Conservation (phyloP, 495 filamentous ascomycete species). For the Bacidia gigantensis region DNA sequence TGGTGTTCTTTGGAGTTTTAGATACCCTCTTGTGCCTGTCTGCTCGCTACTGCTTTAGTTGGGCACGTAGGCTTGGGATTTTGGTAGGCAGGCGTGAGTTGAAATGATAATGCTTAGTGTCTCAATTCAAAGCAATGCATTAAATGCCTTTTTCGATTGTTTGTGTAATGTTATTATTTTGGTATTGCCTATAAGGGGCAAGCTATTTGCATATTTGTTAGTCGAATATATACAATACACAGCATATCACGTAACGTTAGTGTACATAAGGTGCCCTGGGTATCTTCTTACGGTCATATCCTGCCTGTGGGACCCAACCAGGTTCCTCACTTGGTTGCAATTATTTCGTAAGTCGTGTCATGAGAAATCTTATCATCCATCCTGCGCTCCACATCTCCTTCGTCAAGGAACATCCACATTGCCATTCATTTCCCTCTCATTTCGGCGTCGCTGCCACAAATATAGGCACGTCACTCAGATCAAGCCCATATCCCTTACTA, state of each 20-base stretch:
- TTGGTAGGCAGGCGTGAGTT: neutral
- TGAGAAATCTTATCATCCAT: too few relatives aligned
- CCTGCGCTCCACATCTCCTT: too few relatives aligned
- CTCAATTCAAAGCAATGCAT: neutral
- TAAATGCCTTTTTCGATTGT: neutral
- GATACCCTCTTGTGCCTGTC: neutral
- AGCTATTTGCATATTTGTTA: too few relatives aligned
- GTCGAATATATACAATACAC: too few relatives aligned
- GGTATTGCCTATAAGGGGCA: neutral
- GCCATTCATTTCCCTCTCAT: neutral
- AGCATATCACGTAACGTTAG: too few relatives aligned
- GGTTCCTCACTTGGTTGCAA: neutral
- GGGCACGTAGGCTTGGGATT: too few relatives aligned
- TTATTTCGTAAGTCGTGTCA: neutral
- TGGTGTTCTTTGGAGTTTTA: neutral
- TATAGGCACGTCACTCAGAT: conserved; percentile 29
- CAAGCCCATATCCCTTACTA: conserved; percentile 21
- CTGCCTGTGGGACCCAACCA: neutral
- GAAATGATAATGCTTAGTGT: neutral
- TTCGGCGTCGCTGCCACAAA: conserved; percentile 15
- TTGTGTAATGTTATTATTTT: too few relatives aligned
- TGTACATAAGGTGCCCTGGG: neutral
- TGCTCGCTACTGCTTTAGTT: neutral
- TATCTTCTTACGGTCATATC: neutral
- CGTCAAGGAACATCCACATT: neutral